A percentile compares a stretch with the other conserved stretches of the same genome.
phyloP scores from a whole-genome alignment of 129 eudicot species.

The Ambrosia trifida region DNA sequence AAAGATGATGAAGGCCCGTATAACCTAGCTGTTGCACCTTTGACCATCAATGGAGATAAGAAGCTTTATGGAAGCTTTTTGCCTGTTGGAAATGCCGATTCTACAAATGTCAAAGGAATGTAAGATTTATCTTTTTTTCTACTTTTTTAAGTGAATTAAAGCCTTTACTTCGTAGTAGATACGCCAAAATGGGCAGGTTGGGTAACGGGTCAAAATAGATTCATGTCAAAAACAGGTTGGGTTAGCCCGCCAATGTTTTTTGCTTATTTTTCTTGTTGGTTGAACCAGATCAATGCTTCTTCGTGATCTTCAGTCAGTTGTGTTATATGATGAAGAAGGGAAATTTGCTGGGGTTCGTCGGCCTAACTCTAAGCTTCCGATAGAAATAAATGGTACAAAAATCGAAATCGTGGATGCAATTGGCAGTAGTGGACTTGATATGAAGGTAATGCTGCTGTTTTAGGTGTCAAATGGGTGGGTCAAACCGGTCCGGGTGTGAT shows the following conservation, averaged over 20 bases:
- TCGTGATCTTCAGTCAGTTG: constrained; percentile 93
- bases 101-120: constrained; percentile 88
- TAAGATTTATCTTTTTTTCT: constrained; percentile 37
- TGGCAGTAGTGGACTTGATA: constrained; percentile 94
- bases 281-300: constrained; percentile 91
- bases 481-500: background rate
- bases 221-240: too few species aligned
- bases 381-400: constrained; percentile 79
- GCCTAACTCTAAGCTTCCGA: constrained; percentile 90
- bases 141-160: background rate
- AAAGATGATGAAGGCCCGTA: constrained; percentile 92
- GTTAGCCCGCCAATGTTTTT: too few species aligned
- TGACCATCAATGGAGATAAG: constrained; percentile 86
- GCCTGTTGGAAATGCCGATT: constrained; percentile 69
- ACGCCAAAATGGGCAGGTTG: background rate
- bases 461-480: background rate
- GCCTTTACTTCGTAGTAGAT: background rate
- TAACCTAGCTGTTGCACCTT: constrained; percentile 95
- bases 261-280: too few species aligned
- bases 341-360: constrained; percentile 91
- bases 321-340: constrained; percentile 90
- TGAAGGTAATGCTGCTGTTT: constrained; percentile 57
- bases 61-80: constrained; percentile 91
- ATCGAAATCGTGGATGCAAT: constrained; percentile 83
- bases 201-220: background rate